Conservation (phyloP, 192 early-diverging fungal genomes). For the Umbelopsis sp. region DNA sequence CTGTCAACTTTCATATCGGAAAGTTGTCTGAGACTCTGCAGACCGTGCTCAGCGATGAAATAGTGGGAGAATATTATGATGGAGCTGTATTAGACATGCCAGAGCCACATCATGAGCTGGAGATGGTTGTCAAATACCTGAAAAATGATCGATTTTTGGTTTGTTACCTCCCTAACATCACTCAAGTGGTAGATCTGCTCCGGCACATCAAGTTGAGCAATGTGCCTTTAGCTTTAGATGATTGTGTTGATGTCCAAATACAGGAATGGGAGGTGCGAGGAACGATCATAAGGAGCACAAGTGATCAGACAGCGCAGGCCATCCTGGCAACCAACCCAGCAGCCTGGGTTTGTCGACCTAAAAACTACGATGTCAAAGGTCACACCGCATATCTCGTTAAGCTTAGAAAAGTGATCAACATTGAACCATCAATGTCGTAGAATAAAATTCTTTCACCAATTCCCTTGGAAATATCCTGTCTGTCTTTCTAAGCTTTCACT, state of each 20-base stretch:
- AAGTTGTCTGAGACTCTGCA: slow-evolving; percentile 28
- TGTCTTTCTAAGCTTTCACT: too few species aligned
- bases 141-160: slow-evolving; percentile 56
- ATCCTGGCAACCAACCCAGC: not conserved
- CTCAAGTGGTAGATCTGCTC: slow-evolving; percentile 52
- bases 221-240: slow-evolving; percentile 41
- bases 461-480: too few species aligned
- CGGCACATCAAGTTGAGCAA: slow-evolving; percentile 35
- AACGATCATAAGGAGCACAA: slow-evolving; percentile 45
- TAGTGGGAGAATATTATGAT: slow-evolving; percentile 36
- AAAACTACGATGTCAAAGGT: slow-evolving; percentile 39
- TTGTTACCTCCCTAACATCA: slow-evolving; percentile 61
- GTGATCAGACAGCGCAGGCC: not conserved
- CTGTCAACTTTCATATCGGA: slow-evolving; percentile 50
- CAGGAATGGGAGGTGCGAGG: slow-evolving; percentile 57
- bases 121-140: slow-evolving; percentile 40
- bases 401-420: slow-evolving; percentile 39
- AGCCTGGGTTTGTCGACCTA: slow-evolving; percentile 51
- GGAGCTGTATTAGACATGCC: slow-evolving; percentile 55
- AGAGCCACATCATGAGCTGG: slow-evolving; percentile 40
- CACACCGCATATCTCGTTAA: slow-evolving; percentile 53
- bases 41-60: not conserved
- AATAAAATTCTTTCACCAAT: too few species aligned
- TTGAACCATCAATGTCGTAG: not conserved
- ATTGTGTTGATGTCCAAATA: slow-evolving; percentile 49